phyloP scores from a whole-genome alignment of 1,284 basidiomycete genomes.

The Ustilago trichophora region DNA sequence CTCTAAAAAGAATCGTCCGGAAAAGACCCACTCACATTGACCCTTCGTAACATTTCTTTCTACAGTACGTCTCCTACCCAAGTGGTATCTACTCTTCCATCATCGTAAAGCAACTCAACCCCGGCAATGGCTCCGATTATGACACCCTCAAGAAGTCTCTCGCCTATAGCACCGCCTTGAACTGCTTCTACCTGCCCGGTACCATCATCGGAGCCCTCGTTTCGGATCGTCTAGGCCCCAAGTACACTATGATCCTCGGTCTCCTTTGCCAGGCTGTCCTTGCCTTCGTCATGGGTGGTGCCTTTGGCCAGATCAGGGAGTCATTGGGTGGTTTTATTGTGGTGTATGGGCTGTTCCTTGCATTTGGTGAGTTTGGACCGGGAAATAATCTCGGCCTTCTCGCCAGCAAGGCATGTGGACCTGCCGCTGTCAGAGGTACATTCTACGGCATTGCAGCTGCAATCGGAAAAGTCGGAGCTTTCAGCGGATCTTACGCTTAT shows the following conservation, averaged over 20 bases:
- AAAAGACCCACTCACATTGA: too few species aligned
- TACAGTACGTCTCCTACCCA: conserved; percentile 57
- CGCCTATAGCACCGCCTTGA: conserved; percentile 68
- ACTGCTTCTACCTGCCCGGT: conserved; percentile 72
- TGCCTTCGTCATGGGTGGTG: conserved; percentile 71
- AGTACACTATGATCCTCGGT: conserved; percentile 58
- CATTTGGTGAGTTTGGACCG: conserved; percentile 78
- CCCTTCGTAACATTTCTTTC: too few species aligned
- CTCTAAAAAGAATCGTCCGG: too few species aligned
- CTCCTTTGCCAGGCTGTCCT: conserved; percentile 59
- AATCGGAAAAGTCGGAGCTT: conserved; percentile 75
- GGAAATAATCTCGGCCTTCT: conserved; percentile 62
- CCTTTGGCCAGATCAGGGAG: conserved; percentile 45
- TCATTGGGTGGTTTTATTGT: conserved; percentile 71
- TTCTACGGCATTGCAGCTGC: conserved; percentile 72
- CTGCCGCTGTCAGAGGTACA: conserved; percentile 54
- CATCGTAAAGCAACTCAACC: conserved; percentile 76
- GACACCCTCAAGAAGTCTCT: conserved; percentile 31
- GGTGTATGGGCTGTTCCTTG: conserved; percentile 88
- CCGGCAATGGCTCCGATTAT: conserved; percentile 21
- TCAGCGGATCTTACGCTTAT: conserved; percentile 57
- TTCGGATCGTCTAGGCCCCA: conserved; percentile 68
- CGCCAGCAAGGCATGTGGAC: conserved; percentile 52
- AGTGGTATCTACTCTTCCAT: conserved; percentile 80
- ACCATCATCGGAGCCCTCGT: conserved; percentile 80